Conservation (phyloP, 176 grass and related monocot species). For the Dactylis glomerata region DNA sequence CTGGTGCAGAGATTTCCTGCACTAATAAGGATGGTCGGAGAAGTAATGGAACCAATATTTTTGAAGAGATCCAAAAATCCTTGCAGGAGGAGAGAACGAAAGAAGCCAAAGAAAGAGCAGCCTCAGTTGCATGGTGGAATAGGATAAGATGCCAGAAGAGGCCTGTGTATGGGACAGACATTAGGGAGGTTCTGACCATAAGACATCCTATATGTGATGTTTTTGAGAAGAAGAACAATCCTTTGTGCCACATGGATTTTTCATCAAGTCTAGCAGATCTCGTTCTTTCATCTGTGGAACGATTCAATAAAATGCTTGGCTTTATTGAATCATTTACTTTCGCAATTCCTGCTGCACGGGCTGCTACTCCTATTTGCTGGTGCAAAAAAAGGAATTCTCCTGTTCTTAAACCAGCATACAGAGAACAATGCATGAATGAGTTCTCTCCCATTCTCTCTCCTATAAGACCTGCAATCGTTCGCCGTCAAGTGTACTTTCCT, state of each 20-base stretch:
- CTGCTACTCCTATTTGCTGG: conserved; percentile 73
- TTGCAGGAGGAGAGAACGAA: conserved; percentile 81
- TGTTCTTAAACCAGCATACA: conserved; percentile 58
- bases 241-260: conserved; percentile 78
- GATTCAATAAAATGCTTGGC: conserved; percentile 81
- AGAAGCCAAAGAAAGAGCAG: conserved; percentile 71
- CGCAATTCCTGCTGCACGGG: conserved; percentile 90
- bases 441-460: conserved; percentile 66
- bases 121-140: conserved; percentile 96
- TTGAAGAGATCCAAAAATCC: conserved; percentile 84
- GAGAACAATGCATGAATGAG: conserved; percentile 52
- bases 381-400: conserved; percentile 74
- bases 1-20: conserved; percentile 24
- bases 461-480: conserved; percentile 85
- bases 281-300: conserved; percentile 69
- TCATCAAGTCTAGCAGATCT: conserved; percentile 74
- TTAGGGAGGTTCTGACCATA: conserved; percentile 68
- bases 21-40: conserved; percentile 37
- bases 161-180: conserved; percentile 80
- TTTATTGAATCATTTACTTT: conserved; percentile 93
- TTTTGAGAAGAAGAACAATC: conserved; percentile 72
- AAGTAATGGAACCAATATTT: conserved; percentile 62
- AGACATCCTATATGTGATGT: conserved; percentile 72
- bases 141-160: conserved; percentile 72
- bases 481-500: conserved; percentile 94